Percentiles rank a stretch among this genome's conserved stretches.
Evolutionary conservation across 495 filamentous ascomycete species (phyloP).

Genomic region (Tuber calosporum): DNA sequence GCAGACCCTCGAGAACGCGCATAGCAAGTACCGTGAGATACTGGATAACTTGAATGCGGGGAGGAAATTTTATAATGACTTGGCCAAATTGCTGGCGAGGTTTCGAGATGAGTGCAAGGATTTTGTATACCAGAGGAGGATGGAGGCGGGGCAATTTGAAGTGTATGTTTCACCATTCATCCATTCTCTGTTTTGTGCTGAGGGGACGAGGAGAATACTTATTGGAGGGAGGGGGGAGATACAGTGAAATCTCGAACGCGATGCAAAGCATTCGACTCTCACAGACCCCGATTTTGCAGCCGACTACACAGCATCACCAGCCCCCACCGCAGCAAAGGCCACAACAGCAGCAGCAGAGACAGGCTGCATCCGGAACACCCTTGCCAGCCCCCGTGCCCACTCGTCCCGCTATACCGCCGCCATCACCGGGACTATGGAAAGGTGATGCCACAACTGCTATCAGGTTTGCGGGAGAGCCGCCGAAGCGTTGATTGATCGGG

Average conservation of each 20-base stretch:
- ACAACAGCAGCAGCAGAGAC: slow-evolving; percentile 40
- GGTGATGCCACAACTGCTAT: slow-evolving; percentile 35
- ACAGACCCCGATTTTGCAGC: slow-evolving; percentile 29
- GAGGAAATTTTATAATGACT: slow-evolving; percentile 93
- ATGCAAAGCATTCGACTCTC: slow-evolving; percentile 57
- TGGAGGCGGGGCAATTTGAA: slow-evolving; percentile 74
- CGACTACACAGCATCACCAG: slow-evolving; percentile 37
- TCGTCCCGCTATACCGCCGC: slow-evolving; percentile 33
- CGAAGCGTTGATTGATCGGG: slow-evolving; percentile 6
- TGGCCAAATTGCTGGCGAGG: slow-evolving; percentile 71
- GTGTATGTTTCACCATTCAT: slow-evolving; percentile 46
- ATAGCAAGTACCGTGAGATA: slow-evolving; percentile 91
- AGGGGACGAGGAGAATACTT: background rate
- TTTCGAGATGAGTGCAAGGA: slow-evolving; percentile 70
- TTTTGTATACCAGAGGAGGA: slow-evolving; percentile 71
- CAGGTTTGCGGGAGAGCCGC: slow-evolving; percentile 26
- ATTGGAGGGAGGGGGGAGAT: slow-evolving; percentile 4
- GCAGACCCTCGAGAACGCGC: slow-evolving; percentile 84
- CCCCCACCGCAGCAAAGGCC: slow-evolving; percentile 4
- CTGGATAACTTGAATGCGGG: slow-evolving; percentile 81
- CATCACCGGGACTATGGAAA: slow-evolving; percentile 37
- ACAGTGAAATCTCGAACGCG: slow-evolving; percentile 57
- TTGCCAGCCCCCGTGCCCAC: slow-evolving; percentile 39
- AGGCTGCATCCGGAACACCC: slow-evolving; percentile 15
- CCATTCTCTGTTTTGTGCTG: background rate